Evolutionary conservation across 257 asterid species (phyloP).

Genomic region (Anisodus acutangulus): DNA sequence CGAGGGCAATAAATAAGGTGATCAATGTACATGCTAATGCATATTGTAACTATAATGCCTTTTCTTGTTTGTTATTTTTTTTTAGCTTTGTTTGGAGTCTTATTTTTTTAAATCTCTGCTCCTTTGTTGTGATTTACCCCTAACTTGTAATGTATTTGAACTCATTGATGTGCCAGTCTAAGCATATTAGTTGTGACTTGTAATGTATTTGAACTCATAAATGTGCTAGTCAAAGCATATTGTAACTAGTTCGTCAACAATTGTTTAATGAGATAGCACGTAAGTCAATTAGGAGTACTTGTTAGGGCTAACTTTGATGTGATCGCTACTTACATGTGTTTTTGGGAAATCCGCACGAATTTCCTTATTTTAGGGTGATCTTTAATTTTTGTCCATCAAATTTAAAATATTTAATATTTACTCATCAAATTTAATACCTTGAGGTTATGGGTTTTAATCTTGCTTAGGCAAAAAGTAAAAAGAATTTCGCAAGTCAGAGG

Average conservation of each 20-base stretch:
- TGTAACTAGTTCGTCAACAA: slow-evolving; percentile 18
- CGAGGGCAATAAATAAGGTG: neutral
- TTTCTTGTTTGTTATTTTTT: neutral
- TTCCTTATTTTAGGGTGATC: too few relatives aligned
- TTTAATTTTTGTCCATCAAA: too few relatives aligned
- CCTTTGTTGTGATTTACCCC: slow-evolving; percentile 6
- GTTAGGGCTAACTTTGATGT: neutral
- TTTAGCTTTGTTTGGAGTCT: neutral
- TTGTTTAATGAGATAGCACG: neutral
- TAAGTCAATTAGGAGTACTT: neutral
- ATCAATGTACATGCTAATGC: slow-evolving; percentile 18
- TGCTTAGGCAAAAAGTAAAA: too few relatives aligned
- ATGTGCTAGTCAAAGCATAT: slow-evolving; percentile 11
- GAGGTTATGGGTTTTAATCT: too few relatives aligned
- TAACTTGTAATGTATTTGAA: slow-evolving; percentile 19
- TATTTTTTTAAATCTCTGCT: neutral
- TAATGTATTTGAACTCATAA: slow-evolving; percentile 17
- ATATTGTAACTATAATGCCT: neutral
- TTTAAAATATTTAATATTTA: too few relatives aligned
- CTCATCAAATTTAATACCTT: too few relatives aligned
- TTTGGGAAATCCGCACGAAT: too few relatives aligned
- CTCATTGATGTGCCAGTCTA: slow-evolving; percentile 16
- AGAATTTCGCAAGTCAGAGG: too few relatives aligned
- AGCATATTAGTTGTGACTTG: neutral
- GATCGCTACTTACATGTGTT: neutral